Conservation (phyloP, 2,329 filamentous ascomycete genomes). For the Botrytis paeoniae region DNA sequence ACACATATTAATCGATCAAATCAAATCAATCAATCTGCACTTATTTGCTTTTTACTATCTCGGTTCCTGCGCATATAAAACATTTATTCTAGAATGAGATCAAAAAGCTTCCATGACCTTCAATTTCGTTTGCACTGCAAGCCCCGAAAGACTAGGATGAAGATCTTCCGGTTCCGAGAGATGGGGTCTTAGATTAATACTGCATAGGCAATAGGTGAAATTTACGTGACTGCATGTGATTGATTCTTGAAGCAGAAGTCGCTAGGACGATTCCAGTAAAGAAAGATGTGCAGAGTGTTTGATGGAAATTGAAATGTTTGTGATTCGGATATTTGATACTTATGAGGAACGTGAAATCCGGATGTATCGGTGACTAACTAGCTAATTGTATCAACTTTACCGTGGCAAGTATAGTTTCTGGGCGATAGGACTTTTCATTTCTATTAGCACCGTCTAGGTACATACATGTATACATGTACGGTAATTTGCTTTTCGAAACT, state of each 20-base stretch:
- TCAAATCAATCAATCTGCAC: neutral
- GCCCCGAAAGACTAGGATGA: neutral
- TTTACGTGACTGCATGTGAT: constrained; percentile 7
- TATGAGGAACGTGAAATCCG: neutral
- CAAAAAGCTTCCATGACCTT: constrained; percentile 1
- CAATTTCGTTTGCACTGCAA: neutral
- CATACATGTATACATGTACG: neutral
- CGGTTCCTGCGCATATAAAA: constrained; percentile 20
- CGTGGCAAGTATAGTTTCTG: neutral
- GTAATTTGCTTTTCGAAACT: neutral
- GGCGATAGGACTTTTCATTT: neutral
- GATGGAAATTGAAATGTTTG: constrained; percentile 13
- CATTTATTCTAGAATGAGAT: constrained; percentile 12
- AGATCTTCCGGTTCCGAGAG: constrained; percentile 14
- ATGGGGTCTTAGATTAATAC: constrained; percentile 2
- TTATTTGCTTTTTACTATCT: neutral
- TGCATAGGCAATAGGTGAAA: neutral
- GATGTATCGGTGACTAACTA: neutral
- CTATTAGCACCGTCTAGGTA: neutral
- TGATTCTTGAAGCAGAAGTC: neutral
- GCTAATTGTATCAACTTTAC: neutral
- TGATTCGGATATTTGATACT: constrained; percentile 12
- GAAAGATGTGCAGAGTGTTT: neutral
- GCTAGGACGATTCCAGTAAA: constrained; percentile 5
- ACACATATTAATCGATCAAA: constrained; percentile 4